phyloP scores from a whole-genome alignment of 192 early-diverging fungal genomes.

The Entomortierella chlamydospora region DNA sequence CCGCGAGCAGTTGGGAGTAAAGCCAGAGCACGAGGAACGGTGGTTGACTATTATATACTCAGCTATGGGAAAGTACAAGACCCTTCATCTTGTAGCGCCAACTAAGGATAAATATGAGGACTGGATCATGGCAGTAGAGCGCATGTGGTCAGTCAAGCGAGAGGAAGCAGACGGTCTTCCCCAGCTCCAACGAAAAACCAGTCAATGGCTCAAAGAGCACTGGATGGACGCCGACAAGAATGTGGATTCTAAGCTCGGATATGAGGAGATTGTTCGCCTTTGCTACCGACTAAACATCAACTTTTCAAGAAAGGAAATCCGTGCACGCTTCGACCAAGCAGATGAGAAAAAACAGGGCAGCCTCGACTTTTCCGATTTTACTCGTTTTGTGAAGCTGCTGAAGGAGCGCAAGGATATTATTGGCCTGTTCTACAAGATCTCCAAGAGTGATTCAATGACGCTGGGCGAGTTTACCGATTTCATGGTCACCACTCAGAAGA shows the following conservation, averaged over 20 bases:
- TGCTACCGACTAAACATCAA: conserved; percentile 71
- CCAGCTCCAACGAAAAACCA: conserved; percentile 50
- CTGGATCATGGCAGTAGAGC: conserved; percentile 56
- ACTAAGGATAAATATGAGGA: conserved; percentile 50
- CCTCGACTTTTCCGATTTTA: conserved; percentile 69
- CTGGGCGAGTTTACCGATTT: conserved; percentile 68
- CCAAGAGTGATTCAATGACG: conserved; percentile 54
- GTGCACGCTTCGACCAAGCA: conserved; percentile 69
- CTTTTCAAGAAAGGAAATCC: conserved; percentile 71
- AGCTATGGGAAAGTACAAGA: conserved; percentile 57
- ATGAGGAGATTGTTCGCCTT: conserved; percentile 56
- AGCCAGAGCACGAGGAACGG: conserved; percentile 47
- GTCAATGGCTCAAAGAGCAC: conserved; percentile 55
- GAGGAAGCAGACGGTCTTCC: conserved; percentile 54
- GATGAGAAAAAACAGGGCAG: conserved; percentile 61
- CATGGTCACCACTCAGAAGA: conserved; percentile 66
- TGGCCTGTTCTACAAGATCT: conserved; percentile 61
- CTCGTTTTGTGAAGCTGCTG: conserved; percentile 68
- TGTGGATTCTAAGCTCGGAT: conserved; percentile 52
- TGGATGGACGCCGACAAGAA: conserved; percentile 63
- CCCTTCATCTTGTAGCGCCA: conserved; percentile 56
- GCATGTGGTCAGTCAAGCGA: conserved; percentile 52
- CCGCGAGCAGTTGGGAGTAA: conserved; percentile 49
- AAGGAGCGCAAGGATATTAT: conserved; percentile 72
- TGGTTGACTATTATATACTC: conserved; percentile 60